These are phyloP conservation scores for Termitomyces titanicus DNA, from an alignment of 768 basidiomycete genomes.

Conservation along the genomic window DNA sequence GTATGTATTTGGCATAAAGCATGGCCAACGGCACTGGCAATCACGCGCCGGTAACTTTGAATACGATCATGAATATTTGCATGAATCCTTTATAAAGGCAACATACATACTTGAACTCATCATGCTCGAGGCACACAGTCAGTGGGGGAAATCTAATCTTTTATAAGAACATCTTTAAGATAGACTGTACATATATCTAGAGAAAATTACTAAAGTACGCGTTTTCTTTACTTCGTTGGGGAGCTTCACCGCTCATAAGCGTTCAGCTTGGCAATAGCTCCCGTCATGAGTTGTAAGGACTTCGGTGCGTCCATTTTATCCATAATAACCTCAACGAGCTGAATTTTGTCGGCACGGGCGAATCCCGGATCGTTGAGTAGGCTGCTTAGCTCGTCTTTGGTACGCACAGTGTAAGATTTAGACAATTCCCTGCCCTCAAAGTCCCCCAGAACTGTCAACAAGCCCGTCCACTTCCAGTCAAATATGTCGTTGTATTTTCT, in stretches of 20 bases:
- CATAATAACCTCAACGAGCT: slow-evolving; percentile 82
- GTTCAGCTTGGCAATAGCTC: slow-evolving; percentile 48
- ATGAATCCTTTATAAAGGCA: no score
- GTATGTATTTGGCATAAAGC: no score
- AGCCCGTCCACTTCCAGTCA: slow-evolving; percentile 70
- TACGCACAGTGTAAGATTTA: slow-evolving; percentile 63
- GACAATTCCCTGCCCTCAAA: slow-evolving; percentile 40
- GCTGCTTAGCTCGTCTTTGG: slow-evolving; percentile 59
- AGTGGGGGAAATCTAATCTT: no score
- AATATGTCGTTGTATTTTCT: slow-evolving; percentile 87
- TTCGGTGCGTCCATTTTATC: slow-evolving; percentile 66
- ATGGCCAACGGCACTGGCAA: no score
- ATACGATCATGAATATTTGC: no score
- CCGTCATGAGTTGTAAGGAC: slow-evolving; percentile 52
- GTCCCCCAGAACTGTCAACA: slow-evolving; percentile 58
- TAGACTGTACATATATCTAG: no score
- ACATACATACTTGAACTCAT: no score
- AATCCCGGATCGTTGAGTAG: slow-evolving; percentile 67
- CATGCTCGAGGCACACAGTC: no score
- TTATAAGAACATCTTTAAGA: no score
- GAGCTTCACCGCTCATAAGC: slow-evolving; percentile 25
- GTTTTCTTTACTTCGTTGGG: no score
- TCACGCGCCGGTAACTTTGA: no score
- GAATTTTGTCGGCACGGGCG: slow-evolving; percentile 58
- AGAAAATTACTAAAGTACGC: no score